Evolutionary conservation across 2,329 filamentous ascomycete species (phyloP).

Genomic region (Fusarium sp.): DNA sequence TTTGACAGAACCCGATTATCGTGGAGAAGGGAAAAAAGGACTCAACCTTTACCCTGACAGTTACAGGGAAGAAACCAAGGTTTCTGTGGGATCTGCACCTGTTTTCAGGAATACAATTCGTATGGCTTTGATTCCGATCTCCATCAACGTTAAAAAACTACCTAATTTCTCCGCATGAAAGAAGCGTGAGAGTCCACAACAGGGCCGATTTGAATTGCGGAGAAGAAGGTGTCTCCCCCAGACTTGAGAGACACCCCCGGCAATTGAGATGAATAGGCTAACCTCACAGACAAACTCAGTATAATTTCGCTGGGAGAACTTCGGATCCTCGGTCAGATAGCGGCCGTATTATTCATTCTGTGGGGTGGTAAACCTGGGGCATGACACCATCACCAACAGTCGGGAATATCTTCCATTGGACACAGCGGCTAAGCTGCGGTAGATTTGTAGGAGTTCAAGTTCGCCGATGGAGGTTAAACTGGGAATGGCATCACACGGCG

Average conservation of each 20-base stretch:
- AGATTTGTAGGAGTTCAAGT: background rate
- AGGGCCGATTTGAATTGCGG: conserved; percentile 33
- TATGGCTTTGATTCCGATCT: background rate
- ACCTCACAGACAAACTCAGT: background rate
- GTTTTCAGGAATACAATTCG: conserved; percentile 12
- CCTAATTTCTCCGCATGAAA: conserved; percentile 17
- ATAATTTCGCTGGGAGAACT: conserved; percentile 19
- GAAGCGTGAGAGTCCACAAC: conserved; percentile 15
- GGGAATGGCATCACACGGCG: conserved; percentile 36
- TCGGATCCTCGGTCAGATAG: conserved; percentile 38
- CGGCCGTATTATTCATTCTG: conserved; percentile 39
- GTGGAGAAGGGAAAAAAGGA: background rate
- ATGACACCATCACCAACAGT: conserved; percentile 15
- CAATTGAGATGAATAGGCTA: conserved; percentile 1
- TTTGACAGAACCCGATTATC: background rate
- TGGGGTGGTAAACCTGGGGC: conserved; percentile 19
- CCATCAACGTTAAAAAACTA: background rate
- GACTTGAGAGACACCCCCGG: background rate
- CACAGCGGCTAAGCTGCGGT: conserved; percentile 17
- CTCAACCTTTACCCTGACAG: background rate
- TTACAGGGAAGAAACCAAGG: conserved; percentile 17
- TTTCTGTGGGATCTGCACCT: background rate
- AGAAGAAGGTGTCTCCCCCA: conserved; percentile 25
- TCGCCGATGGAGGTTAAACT: conserved; percentile 23
- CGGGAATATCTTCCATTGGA: conserved; percentile 6